Base-by-base conservation (phyloP, 2,329 filamentous ascomycete genomes). In the Thelonectria olida region DNA sequence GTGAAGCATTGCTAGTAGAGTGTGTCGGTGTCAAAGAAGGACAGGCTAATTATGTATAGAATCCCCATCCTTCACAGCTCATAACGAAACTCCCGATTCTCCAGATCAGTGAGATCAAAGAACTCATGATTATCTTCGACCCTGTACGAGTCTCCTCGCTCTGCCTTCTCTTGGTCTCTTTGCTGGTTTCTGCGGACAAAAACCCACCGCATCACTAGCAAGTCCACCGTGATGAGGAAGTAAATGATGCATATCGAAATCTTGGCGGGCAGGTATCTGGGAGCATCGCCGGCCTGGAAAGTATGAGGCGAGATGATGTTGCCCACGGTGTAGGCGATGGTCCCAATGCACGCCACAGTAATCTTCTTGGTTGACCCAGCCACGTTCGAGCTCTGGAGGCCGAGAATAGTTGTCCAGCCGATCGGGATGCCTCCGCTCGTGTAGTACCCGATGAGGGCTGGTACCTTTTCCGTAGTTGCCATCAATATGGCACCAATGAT, bases 231-330 rank as follows among this genome's bases (percentile, higher is more conserved):
- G 19, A 61, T 62, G 2, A 68, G 45, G 12, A 67, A 66, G 31
- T 68, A 68, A n/a, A 67, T 67, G 12, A 68, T 60, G 23, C 63
- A 68, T 13, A 68, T 68, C 0, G 66, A 66, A 9, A 67, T 62
- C 19, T 67, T 68, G 1, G 66, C 66, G 0, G 65, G 66, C 0
- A 67, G 41, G 44, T 68, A 68, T 23, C 63, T 55, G 17, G 64
- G 64, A 0, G 58, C 65, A 42, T 68, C 66, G 0, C 64, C 54
- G 2, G 66, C 63, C 15, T 67, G 66, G 31, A 68, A 68, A 0
- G 66, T 68, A 6, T 68, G 66, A 1, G 66, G 66, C 4, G 65
- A 67, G 31, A 67, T 67, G 22, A 68, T 68, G 22, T 68, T 68
- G 28, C 66, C 66, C 12, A 67, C 61, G 2, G 65, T 67, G 3